Evolutionary conservation across 2,329 filamentous ascomycete genomes (phyloP).

Genomic region (Coniochaeta hoffmannii): DNA sequence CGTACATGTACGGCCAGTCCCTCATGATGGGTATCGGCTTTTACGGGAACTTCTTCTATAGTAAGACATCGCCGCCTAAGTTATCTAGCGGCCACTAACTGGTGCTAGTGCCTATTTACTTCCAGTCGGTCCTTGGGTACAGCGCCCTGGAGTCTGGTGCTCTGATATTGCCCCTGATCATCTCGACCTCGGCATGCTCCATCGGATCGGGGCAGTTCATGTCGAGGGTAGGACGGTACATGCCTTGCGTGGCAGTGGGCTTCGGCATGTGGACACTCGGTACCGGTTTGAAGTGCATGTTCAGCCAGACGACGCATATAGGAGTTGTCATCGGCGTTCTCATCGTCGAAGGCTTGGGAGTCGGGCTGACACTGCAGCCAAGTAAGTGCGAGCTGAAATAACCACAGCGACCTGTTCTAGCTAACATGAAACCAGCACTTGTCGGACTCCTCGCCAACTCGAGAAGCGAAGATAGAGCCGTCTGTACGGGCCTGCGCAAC

Average conservation of each 20-base stretch:
- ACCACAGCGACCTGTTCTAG: not conserved
- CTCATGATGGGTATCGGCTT: constrained; percentile 21
- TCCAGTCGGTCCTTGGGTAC: constrained; percentile 22
- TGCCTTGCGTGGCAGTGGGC: constrained; percentile 17
- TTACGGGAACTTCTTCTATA: constrained; percentile 22
- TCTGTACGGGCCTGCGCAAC: constrained; percentile 29
- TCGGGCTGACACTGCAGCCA: constrained; percentile 28
- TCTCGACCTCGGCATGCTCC: constrained; percentile 19
- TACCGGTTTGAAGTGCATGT: constrained; percentile 21
- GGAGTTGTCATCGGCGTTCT: constrained; percentile 22
- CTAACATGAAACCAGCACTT: constrained; percentile 14
- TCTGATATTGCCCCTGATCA: constrained; percentile 20
- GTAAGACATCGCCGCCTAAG: not conserved
- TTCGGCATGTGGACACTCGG: constrained; percentile 28
- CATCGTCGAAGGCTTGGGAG: constrained; percentile 24
- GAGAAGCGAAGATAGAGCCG: constrained; percentile 26
- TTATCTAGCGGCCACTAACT: not conserved
- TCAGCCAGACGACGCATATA: constrained; percentile 16
- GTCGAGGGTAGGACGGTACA: constrained; percentile 19
- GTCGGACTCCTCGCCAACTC: constrained; percentile 29
- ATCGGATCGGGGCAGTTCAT: constrained; percentile 24
- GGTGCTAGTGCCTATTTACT: constrained; percentile 16
- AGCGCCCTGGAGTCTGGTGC: constrained; percentile 20
- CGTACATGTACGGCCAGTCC: constrained; percentile 13
- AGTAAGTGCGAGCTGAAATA: constrained; percentile 6